A percentile compares a stretch with the other conserved stretches of the same genome.
These are phyloP conservation scores for Neurospora discreta DNA, from an alignment of 495 filamentous ascomycete species.

Conservation along the genomic window DNA sequence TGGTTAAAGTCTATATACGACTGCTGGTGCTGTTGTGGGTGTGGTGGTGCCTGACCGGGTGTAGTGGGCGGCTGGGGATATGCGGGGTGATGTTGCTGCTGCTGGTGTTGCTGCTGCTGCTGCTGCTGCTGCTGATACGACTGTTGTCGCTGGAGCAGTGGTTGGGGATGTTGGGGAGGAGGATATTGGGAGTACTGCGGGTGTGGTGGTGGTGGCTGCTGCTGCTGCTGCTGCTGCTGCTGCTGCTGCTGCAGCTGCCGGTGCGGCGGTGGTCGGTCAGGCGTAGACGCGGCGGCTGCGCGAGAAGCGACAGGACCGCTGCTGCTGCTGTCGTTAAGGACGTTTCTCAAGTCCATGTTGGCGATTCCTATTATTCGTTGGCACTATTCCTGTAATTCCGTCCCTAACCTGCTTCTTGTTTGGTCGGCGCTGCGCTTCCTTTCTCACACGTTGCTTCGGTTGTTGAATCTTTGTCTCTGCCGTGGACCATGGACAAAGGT, in stretches of 20 bases:
- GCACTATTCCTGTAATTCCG: not conserved
- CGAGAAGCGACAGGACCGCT: not conserved
- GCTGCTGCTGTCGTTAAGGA: conserved; percentile 36
- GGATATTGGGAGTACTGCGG: conserved; percentile 10
- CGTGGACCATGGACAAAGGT: not conserved
- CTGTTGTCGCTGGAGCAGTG: conserved; percentile 1
- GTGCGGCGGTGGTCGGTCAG: conserved; percentile 14
- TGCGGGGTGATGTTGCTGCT: conserved; percentile 8
- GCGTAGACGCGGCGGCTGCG: conserved; percentile 15
- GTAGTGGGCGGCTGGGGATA: conserved; percentile 27
- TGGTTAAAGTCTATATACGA: conserved; percentile 37
- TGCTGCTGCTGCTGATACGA: conserved; percentile 17
- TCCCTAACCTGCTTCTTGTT: not conserved
- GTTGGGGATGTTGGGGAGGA: conserved; percentile 8
- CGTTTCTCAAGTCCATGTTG: conserved; percentile 46
- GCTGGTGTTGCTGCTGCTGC: conserved; percentile 8
- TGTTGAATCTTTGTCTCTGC: not conserved
- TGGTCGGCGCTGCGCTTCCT: not conserved
- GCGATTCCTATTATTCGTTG: conserved; percentile 1
- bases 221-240: conserved; percentile 2
- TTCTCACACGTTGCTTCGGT: not conserved
- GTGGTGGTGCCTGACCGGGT: conserved; percentile 25
- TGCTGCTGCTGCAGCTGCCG: not conserved
- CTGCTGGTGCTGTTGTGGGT: conserved; percentile 18
- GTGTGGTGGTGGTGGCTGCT: conserved; percentile 5